phyloP scores from a whole-genome alignment of 495 filamentous ascomycete genomes.

The Staphylotrichum tortipilum region DNA sequence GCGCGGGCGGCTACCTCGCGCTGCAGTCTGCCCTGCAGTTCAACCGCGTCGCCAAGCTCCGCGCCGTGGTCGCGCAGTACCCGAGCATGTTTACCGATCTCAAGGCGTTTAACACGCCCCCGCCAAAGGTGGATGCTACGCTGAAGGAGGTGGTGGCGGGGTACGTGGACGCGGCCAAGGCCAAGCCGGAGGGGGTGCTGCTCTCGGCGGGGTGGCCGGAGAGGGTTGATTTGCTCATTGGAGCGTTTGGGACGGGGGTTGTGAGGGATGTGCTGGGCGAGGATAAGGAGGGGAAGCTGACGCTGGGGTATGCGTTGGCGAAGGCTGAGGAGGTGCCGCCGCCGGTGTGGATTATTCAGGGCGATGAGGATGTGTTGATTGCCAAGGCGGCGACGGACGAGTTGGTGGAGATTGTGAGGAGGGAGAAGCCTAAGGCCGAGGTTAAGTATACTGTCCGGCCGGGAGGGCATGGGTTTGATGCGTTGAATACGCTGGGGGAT shows the following conservation, averaged over 20 bases:
- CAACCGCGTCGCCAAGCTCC: slow-evolving; percentile 3
- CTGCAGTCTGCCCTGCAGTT: slow-evolving; percentile 25
- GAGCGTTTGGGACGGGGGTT: neutral
- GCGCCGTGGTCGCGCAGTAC: slow-evolving; percentile 11
- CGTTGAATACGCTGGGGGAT: neutral
- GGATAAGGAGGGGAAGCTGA: slow-evolving; percentile 1
- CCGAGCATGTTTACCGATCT: slow-evolving; percentile 12
- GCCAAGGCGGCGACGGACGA: slow-evolving; percentile 8
- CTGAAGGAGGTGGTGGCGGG: neutral
- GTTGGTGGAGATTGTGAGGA: slow-evolving; percentile 6
- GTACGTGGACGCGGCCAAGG: no score
- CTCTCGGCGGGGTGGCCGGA: slow-evolving; percentile 3
- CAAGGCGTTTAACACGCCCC: neutral
- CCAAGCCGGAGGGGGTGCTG: neutral
- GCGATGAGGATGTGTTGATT: slow-evolving; percentile 9
- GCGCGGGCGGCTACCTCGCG: slow-evolving; percentile 32
- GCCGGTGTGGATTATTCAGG: slow-evolving; percentile 17
- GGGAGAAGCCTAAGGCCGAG: slow-evolving; percentile 1
- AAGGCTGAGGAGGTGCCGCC: slow-evolving; percentile 4
- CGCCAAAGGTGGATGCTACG: slow-evolving; percentile 1
- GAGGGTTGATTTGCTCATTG: neutral
- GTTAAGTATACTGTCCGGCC: slow-evolving; percentile 11
- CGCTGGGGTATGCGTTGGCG: slow-evolving; percentile 5
- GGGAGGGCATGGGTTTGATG: slow-evolving; percentile 15
- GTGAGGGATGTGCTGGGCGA: slow-evolving; percentile 9